A percentile compares a stretch with the other conserved stretches of the same genome.
Evolutionary conservation across 306 rosid species (phyloP).

Genomic region (Dicorynia guianensis): DNA sequence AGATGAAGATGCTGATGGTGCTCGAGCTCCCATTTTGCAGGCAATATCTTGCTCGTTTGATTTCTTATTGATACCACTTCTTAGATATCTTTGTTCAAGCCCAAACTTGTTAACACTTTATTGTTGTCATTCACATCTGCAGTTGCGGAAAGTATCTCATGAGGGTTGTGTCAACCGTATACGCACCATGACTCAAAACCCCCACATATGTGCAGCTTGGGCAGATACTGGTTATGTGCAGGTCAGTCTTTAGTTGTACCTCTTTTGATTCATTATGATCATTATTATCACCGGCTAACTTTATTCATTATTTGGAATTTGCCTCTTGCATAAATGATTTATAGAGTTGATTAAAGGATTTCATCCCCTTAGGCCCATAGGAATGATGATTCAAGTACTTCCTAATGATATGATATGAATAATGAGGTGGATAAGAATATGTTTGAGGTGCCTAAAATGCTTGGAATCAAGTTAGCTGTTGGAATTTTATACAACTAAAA

Average conservation of each 20-base stretch:
- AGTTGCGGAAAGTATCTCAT: conserved; percentile 86
- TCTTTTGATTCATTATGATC: neutral
- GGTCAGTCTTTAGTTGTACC: conserved; percentile 52
- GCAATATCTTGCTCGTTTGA: conserved; percentile 44
- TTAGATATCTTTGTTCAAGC: conserved; percentile 18
- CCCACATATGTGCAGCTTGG: conserved; percentile 95
- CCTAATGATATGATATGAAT: neutral
- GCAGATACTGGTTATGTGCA: conserved; percentile 82
- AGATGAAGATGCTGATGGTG: conserved; percentile 58
- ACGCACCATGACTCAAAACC: conserved; percentile 90
- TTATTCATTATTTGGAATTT: neutral
- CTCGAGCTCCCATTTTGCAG: conserved; percentile 70
- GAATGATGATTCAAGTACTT: neutral
- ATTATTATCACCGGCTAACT: neutral
- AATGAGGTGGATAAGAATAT: neutral
- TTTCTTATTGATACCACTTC: conserved; percentile 11
- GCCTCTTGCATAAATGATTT: neutral
- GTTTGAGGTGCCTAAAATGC: neutral
- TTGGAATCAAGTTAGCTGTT: neutral
- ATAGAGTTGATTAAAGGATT: neutral
- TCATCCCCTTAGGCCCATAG: neutral
- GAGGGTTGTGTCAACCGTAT: conserved; percentile 86
- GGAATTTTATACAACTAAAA: neutral
- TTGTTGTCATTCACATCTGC: conserved; percentile 42
- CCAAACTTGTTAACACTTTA: conserved; percentile 11